A percentile compares a stretch with the other conserved stretches of the same genome.
These are phyloP conservation scores for Russula foetens DNA, from an alignment of 768 basidiomycete species.

Conservation along the genomic window DNA sequence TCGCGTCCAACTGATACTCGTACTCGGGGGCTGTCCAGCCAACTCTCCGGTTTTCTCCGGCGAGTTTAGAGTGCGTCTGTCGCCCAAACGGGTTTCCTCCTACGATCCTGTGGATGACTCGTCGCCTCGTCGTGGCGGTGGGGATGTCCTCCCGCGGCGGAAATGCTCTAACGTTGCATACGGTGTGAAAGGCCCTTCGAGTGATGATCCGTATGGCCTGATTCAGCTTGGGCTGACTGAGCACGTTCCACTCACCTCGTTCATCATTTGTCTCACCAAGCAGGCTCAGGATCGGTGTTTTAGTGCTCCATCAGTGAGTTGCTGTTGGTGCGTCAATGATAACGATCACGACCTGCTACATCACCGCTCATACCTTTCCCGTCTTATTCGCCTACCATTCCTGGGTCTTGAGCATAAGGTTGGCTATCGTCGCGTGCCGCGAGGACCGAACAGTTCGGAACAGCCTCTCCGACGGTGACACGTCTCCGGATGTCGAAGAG, in stretches of 20 bases:
- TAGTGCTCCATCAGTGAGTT: neutral
- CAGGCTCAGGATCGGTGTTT: neutral
- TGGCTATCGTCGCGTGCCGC: neutral
- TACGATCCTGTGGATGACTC: neutral
- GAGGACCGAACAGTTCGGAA: constrained; percentile 12
- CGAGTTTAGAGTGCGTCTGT: neutral
- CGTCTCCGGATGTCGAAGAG: neutral
- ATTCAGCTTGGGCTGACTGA: neutral
- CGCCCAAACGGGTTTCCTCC: neutral
- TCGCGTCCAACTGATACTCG: neutral
- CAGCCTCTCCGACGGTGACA: constrained; percentile 4
- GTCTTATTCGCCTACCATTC: neutral
- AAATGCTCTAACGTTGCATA: neutral
- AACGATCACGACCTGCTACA: neutral
- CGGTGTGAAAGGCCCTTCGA: neutral
- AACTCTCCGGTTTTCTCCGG: neutral
- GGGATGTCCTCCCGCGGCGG: neutral
- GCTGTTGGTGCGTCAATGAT: neutral
- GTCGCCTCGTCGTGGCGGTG: neutral
- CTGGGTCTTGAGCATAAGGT: neutral
- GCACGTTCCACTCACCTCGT: neutral
- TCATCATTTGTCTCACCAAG: neutral
- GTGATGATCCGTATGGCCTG: neutral
- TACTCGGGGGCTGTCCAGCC: constrained; percentile 1
- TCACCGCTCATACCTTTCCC: neutral